Evolutionary conservation across 345 rosid species (phyloP), one percentile per base, ranked within the genome.

Genomic region (Crucihimalaya himalaica): DNA sequence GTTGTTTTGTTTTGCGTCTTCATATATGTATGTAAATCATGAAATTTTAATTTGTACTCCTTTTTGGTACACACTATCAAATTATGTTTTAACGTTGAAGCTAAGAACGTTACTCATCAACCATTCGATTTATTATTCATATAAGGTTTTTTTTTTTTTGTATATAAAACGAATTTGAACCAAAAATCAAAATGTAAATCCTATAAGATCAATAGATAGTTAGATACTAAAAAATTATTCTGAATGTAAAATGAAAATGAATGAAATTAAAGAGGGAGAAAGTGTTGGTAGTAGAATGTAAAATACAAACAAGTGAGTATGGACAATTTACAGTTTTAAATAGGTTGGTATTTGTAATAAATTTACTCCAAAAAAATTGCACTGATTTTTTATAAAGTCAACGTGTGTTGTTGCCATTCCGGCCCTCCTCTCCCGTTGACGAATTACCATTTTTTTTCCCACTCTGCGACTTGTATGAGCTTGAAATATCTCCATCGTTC

Each of bases 391-490:
- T 46, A 3, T 4, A 35, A 64, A 13, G 67, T 77, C 56, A 77
- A 71, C 34, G 77, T 71, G 65, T 77, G 77, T 42, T 58, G 54
- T 59, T 67, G 55, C 55, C 19, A 57, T 59, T 65, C 27, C 54
- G 19, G 68, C 63, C 65, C 31, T 58, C 72, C 16, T 77, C 80
- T 50, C 14, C 68, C 47, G 45, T 47, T 27, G 78, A 71, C 39
- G 50, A 66, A 84, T 75, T 72, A 77, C 79, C 40, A 40, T 53
- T 56, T 56, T 70, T 76, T 39, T 77, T 63, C 45, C 60, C 60
- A 28, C 80, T 72, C 20, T 72, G 42, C 2, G 69, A 61, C 45
- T 25, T 50, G 34, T 61, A 19, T 2, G 74, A 59, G 59, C 43
- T 27, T 7, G 23, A 62, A 7, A 61, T 27, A 1, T 62, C 62